Conservation (phyloP, 2,329 filamentous ascomycete genomes). For the Aspergillus fijiensis region DNA sequence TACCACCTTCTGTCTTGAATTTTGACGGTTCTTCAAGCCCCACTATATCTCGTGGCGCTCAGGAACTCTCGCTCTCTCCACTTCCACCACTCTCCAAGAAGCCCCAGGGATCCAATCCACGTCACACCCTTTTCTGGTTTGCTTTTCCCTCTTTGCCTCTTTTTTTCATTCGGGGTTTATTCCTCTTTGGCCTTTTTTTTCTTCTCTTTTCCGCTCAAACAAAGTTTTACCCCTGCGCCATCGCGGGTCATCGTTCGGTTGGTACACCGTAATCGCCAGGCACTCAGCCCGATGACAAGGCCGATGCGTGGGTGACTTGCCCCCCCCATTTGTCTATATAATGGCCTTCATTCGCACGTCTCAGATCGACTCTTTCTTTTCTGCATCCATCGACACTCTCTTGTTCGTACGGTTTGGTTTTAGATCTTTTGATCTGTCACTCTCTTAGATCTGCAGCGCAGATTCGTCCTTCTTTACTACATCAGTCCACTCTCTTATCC, state of each 20-base stretch:
- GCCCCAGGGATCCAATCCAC: neutral
- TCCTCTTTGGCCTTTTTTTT: neutral
- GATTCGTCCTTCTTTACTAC: slow-evolving; percentile 5
- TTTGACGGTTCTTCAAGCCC: neutral
- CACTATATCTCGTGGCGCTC: neutral
- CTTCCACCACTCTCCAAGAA: neutral
- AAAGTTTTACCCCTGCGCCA: slow-evolving; percentile 1
- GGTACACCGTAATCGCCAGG: neutral
- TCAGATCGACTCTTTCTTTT: slow-evolving; percentile 8
- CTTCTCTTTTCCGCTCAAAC: neutral
- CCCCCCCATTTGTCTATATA: neutral
- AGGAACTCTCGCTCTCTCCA: neutral
- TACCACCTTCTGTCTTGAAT: too few relatives aligned
- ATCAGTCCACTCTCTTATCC: neutral
- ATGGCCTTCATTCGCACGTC: neutral
- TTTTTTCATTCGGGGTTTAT: neutral
- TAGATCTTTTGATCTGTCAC: slow-evolving; percentile 16
- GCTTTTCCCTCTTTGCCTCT: slow-evolving; percentile 6
- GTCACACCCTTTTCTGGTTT: slow-evolving; percentile 8
- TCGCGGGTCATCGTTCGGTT: neutral
- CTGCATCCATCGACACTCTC: slow-evolving; percentile 19
- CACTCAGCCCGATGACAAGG: neutral
- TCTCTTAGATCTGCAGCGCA: slow-evolving; percentile 26
- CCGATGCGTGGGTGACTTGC: slow-evolving; percentile 5
- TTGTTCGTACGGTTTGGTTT: slow-evolving; percentile 14